Conservation (phyloP, 352 stramenopile genomes). For the Globisporangium paddicum region DNA sequence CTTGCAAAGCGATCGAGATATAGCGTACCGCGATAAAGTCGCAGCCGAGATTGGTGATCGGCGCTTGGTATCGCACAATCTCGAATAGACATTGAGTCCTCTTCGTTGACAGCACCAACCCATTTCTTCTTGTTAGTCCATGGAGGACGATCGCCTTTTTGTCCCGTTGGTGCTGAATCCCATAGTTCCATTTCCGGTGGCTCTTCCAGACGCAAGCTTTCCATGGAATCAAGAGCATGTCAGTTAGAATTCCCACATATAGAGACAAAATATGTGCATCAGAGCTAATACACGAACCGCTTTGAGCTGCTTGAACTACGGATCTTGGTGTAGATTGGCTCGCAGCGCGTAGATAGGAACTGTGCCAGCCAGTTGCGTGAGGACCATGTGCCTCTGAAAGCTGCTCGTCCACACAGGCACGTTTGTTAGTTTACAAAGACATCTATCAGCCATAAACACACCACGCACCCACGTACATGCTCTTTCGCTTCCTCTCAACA, state of each 20-base stretch:
- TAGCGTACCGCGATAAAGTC: constrained; percentile 16
- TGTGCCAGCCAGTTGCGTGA: neutral
- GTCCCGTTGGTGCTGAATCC: neutral
- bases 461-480: neutral
- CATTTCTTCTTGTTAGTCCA: constrained; percentile 1
- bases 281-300: constrained; percentile 1
- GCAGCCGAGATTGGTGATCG: constrained; percentile 23
- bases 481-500: constrained; percentile 6
- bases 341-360: constrained; percentile 9
- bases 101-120: neutral
- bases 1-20: neutral
- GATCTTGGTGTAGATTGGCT: neutral
- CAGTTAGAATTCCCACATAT: no score
- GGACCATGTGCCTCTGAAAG: constrained; percentile 1
- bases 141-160: neutral
- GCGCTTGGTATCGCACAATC: constrained; percentile 13
- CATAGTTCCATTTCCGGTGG: neutral
- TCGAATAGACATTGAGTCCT: neutral
- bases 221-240: neutral
- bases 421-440: no score
- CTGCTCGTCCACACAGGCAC: no score
- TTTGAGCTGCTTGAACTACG: constrained; percentile 7
- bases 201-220: constrained; percentile 3
- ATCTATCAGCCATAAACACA: neutral
- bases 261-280: no score